A percentile compares a stretch with the other conserved stretches of the same genome.
phyloP scores from a whole-genome alignment of 805 yeast species.

The Metschnikowia koreensis region DNA sequence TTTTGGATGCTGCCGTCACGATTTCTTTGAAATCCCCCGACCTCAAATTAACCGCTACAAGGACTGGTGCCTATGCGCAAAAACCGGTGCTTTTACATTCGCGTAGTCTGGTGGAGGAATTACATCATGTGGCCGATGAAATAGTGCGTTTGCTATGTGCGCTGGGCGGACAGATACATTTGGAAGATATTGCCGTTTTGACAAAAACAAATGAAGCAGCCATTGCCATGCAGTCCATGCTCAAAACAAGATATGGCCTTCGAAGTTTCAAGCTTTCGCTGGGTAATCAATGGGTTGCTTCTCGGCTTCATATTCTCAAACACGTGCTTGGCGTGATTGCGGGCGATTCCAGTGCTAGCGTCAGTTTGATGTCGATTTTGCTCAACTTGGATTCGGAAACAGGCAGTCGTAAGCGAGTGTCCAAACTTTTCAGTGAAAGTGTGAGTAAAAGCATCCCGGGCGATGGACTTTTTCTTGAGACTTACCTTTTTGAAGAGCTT shows the following conservation, averaged over 20 bases:
- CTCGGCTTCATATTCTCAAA: constrained; percentile 13
- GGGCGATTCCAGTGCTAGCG: constrained; percentile 31
- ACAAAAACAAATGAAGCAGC: constrained; percentile 17
- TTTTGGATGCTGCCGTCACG: constrained; percentile 43
- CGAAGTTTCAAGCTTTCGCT: constrained; percentile 14
- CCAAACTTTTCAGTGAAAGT: constrained; percentile 28
- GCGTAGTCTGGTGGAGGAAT: constrained; percentile 6
- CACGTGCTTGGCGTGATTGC: constrained; percentile 19
- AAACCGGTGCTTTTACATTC: constrained; percentile 12
- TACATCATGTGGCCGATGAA: constrained; percentile 13
- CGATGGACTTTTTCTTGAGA: constrained; percentile 13
- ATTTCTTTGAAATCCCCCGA: constrained; percentile 9
- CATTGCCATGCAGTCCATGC: constrained; percentile 12
- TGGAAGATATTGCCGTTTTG: constrained; percentile 18
- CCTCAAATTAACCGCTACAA: constrained; percentile 3
- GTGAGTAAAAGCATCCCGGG: background rate
- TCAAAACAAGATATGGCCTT: constrained; percentile 11
- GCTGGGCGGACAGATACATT: constrained; percentile 18
- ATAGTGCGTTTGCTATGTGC: constrained; percentile 17
- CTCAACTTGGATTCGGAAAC: constrained; percentile 24
- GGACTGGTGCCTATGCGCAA: constrained; percentile 1
- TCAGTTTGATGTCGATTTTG: constrained; percentile 30
- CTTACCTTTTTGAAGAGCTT: constrained; percentile 13
- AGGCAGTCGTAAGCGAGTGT: constrained; percentile 24
- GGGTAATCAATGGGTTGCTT: constrained; percentile 17